phyloP scores from a whole-genome alignment of 768 basidiomycete genomes.

The Tricholoma bakamatsutake region DNA sequence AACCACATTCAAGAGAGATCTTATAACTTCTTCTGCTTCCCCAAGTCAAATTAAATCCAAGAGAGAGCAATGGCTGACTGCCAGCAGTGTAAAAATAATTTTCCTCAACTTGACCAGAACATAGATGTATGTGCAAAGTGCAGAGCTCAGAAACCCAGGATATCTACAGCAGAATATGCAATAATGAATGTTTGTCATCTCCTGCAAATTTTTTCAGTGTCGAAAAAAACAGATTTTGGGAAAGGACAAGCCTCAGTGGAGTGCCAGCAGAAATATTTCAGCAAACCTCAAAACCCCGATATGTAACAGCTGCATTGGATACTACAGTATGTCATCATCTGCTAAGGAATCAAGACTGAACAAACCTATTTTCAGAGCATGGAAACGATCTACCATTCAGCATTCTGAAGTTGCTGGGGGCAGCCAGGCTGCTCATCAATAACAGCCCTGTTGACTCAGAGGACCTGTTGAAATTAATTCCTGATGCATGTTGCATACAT shows the following conservation, averaged over 20 bases:
- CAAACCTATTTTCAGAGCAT: too few relatives aligned
- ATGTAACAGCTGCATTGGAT: too few relatives aligned
- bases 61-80: not conserved
- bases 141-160: not conserved
- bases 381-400: too few relatives aligned
- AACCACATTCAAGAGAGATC: too few relatives aligned
- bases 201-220: not conserved
- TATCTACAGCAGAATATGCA: not conserved
- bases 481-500: too few relatives aligned
- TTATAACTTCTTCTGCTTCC: too few relatives aligned
- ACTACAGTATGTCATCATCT: too few relatives aligned
- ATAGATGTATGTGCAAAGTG: not conserved
- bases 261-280: not conserved
- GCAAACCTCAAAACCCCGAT: too few relatives aligned
- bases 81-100: not conserved
- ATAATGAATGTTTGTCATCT: not conserved
- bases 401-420: too few relatives aligned
- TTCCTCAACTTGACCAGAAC: not conserved
- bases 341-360: too few relatives aligned
- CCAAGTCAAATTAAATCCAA: too few relatives aligned
- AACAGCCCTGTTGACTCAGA: not conserved
- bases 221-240: not conserved
- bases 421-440: not conserved
- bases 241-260: not conserved
- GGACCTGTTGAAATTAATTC: too few relatives aligned